Evolutionary conservation across 805 yeast species (phyloP).

Genomic region (Hanseniaspora nectarophila): DNA sequence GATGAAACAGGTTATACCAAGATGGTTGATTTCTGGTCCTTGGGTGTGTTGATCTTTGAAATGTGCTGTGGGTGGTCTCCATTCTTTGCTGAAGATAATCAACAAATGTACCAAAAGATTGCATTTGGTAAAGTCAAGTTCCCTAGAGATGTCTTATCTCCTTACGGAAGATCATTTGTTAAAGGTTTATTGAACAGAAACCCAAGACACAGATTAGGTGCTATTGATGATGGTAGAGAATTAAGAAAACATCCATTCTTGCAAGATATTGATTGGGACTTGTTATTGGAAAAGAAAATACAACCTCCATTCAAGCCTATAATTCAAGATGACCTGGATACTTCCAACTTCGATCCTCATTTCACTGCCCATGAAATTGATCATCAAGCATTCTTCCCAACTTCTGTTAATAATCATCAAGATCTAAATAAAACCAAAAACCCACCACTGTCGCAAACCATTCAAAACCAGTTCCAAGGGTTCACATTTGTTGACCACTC

Average conservation of each 20-base stretch:
- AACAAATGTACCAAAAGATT: constrained; percentile 97
- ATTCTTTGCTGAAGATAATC: constrained; percentile 93
- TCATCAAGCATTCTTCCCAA: constrained; percentile 4
- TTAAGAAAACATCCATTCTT: constrained; percentile 86
- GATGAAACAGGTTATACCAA: constrained; percentile 96
- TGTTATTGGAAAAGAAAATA: constrained; percentile 61
- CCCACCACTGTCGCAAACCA: constrained; percentile 85
- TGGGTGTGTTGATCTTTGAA: constrained; percentile 92
- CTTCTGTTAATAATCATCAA: neutral
- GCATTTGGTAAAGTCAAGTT: constrained; percentile 96
- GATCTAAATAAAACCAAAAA: constrained; percentile 1
- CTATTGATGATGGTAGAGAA: constrained; percentile 84
- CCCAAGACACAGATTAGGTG: constrained; percentile 90
- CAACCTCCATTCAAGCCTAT: constrained; percentile 98
- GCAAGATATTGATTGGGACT: constrained; percentile 81
- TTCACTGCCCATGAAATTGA: constrained; percentile 46
- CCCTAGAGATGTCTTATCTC: constrained; percentile 86
- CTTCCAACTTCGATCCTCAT: constrained; percentile 95
- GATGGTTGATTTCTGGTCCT: constrained; percentile 98
- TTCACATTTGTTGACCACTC: constrained; percentile 94
- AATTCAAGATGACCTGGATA: constrained; percentile 78
- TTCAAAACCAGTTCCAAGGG: constrained; percentile 93
- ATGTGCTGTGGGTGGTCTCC: constrained; percentile 99
- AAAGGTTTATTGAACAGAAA: constrained; percentile 90
- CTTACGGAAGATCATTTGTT: constrained; percentile 90